phyloP scores from a whole-genome alignment of 441 rosid species.

The Isatis lusitanica region DNA sequence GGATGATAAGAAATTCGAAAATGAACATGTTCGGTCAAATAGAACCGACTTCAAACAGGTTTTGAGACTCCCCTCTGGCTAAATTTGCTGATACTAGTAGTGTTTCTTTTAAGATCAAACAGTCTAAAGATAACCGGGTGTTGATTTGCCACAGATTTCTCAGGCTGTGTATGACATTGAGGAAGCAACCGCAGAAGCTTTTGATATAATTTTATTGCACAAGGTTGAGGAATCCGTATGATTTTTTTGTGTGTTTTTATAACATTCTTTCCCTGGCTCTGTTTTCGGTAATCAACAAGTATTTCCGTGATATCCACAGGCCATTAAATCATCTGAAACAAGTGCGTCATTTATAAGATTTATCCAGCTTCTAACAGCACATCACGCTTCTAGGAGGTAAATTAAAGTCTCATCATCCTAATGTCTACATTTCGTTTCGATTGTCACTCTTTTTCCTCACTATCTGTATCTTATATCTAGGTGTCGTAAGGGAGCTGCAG shows the following conservation, averaged over 20 bases:
- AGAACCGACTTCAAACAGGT: constrained; percentile 77
- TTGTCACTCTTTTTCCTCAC: constrained; percentile 36
- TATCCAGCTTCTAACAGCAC: constrained; percentile 83
- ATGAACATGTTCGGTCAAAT: constrained; percentile 65
- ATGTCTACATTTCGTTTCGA: constrained; percentile 1
- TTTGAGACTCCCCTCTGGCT: neutral
- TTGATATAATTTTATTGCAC: constrained; percentile 69
- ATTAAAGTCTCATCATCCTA: constrained; percentile 5
- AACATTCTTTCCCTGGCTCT: neutral
- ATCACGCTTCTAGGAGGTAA: constrained; percentile 93
- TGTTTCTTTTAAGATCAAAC: neutral
- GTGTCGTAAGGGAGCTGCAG: constrained; percentile 95
- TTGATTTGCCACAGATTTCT: constrained; percentile 57
- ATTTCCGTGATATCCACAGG: constrained; percentile 22
- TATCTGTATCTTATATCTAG: constrained; percentile 46
- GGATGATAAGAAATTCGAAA: constrained; percentile 79
- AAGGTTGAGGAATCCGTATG: constrained; percentile 51
- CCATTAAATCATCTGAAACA: constrained; percentile 54
- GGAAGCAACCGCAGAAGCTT: constrained; percentile 80
- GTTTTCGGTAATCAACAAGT: neutral
- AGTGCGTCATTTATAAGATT: constrained; percentile 77
- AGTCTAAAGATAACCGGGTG: neutral
- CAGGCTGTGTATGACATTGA: constrained; percentile 90
- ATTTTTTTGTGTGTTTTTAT: neutral
- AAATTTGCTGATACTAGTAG: neutral